phyloP scores from a whole-genome alignment of 176 grass and related monocot species.

The Triticum timopheevii region DNA sequence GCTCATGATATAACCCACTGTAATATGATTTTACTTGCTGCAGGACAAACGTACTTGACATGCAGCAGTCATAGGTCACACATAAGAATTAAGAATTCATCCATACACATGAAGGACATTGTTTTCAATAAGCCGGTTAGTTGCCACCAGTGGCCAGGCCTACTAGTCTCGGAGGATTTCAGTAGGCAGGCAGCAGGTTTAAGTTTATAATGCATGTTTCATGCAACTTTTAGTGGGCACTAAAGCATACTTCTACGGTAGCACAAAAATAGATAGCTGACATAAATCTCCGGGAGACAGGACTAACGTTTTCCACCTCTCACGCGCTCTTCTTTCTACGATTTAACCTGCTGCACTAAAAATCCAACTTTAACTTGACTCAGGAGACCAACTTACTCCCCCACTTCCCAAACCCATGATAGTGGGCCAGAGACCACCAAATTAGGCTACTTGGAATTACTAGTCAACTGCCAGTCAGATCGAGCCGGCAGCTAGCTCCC shows the following conservation, averaged over 20 bases:
- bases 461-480: neutral
- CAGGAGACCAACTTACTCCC: too few relatives aligned
- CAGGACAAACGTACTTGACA: neutral
- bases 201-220: neutral
- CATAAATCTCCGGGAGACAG: too few relatives aligned
- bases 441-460: too few relatives aligned
- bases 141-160: neutral
- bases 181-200: neutral
- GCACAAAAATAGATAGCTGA: too few relatives aligned
- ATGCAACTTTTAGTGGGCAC: neutral
- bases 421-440: too few relatives aligned
- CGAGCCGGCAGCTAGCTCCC: neutral
- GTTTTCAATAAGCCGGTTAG: neutral
- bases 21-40: neutral
- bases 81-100: neutral
- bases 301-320: too few relatives aligned
- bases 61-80: neutral
- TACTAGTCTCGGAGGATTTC: neutral
- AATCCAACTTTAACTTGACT: too few relatives aligned
- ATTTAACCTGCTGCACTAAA: too few relatives aligned
- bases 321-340: too few relatives aligned
- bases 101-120: neutral
- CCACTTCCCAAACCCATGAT: too few relatives aligned
- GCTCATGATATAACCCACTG: neutral
- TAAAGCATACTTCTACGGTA: too few relatives aligned